These are phyloP conservation scores for Amoebophrya sp. DNA, from an alignment of 169 alveolate genomes.

Conservation along the genomic window DNA sequence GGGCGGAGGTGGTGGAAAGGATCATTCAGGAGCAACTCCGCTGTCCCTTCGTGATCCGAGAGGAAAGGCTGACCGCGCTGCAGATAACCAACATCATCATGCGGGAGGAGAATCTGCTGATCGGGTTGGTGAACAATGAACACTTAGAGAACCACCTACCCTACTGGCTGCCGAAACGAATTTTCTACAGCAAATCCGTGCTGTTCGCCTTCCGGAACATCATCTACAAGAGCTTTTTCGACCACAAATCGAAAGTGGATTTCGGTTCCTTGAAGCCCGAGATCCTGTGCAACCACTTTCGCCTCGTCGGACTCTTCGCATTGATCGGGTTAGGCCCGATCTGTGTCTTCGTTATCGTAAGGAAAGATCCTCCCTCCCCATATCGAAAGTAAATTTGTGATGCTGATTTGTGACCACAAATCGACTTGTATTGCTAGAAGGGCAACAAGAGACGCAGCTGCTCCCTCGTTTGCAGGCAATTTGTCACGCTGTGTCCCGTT, in stretches of 20 bases:
- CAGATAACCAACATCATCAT: constrained; percentile 33
- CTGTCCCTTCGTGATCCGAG: neutral
- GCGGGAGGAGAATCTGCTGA: constrained; percentile 40
- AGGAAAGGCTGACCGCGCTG: constrained; percentile 33
- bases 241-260: neutral
- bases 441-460: too few species aligned
- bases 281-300: neutral
- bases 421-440: too few species aligned
- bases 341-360: neutral
- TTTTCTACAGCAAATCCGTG: constrained; percentile 33
- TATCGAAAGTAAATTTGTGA: too few species aligned
- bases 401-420: too few species aligned
- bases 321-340: neutral
- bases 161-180: constrained; percentile 29
- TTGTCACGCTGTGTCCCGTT: too few species aligned
- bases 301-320: neutral
- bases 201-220: constrained; percentile 35
- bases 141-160: constrained; percentile 34
- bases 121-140: constrained; percentile 37
- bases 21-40: constrained; percentile 6
- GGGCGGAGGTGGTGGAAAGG: constrained; percentile 35
- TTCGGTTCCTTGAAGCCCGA: neutral
- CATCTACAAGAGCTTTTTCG: constrained; percentile 27
- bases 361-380: too few species aligned
- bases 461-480: too few species aligned